A percentile compares a stretch with the other conserved stretches of the same genome.
Evolutionary conservation across 2,329 filamentous ascomycete genomes (phyloP).

Genomic region (Scedosporium minutisporum): DNA sequence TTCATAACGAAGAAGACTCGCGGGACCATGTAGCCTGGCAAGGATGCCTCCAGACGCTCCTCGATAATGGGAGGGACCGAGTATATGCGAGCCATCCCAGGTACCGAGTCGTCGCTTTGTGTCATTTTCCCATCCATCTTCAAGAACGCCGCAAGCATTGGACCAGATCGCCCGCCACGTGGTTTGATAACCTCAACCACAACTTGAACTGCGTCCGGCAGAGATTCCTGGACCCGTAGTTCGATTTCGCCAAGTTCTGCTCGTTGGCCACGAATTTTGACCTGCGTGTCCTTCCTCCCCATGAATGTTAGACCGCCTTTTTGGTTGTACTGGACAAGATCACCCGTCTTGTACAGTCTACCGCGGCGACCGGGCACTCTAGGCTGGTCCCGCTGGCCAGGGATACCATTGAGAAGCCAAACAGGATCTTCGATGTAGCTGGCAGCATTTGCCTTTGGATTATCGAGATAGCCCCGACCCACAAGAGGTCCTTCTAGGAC

Average conservation of each 20-base stretch:
- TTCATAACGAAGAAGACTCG: not conserved
- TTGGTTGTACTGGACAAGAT: conserved; percentile 43
- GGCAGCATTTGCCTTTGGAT: too few relatives aligned
- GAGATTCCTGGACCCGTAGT: conserved; percentile 33
- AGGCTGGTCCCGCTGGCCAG: conserved; percentile 23
- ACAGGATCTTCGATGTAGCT: too few relatives aligned
- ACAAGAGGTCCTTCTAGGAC: conserved; percentile 48
- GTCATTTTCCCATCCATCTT: conserved; percentile 22
- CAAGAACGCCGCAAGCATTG: conserved; percentile 32
- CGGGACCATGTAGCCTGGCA: conserved; percentile 4
- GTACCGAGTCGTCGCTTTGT: too few relatives aligned
- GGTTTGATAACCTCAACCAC: conserved; percentile 39
- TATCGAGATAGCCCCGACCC: conserved; percentile 48
- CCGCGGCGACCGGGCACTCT: conserved; percentile 26
- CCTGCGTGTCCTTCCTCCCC: conserved; percentile 55
- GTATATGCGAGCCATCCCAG: too few relatives aligned
- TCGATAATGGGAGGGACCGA: too few relatives aligned
- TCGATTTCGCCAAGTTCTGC: conserved; percentile 52
- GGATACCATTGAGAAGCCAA: too few relatives aligned
- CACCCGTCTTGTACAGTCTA: conserved; percentile 49
- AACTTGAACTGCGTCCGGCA: conserved; percentile 29
- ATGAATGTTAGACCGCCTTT: conserved; percentile 47
- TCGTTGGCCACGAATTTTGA: conserved; percentile 56
- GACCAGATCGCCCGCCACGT: conserved; percentile 28
- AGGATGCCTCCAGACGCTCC: not conserved